Conservation (phyloP, 495 filamentous ascomycete genomes). For the Penicillium ochrochloron region DNA sequence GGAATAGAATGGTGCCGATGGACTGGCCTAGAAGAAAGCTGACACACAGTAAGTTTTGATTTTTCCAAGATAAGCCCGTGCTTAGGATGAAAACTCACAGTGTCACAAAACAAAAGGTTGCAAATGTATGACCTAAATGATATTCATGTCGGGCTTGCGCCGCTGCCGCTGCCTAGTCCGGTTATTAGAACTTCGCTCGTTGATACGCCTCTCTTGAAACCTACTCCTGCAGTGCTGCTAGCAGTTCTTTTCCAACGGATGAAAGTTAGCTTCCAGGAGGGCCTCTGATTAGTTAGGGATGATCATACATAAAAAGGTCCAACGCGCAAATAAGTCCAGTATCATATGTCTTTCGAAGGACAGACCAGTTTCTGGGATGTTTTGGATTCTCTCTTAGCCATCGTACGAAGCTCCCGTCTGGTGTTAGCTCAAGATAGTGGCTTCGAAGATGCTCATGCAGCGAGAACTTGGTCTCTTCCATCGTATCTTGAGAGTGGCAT, state of each 20-base stretch:
- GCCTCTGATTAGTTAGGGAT: not conserved
- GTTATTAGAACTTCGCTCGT: not conserved
- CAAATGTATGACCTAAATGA: constrained; percentile 30
- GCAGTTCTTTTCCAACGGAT: constrained; percentile 35
- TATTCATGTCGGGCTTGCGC: constrained; percentile 40
- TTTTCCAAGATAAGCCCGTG: not conserved
- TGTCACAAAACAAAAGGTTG: constrained; percentile 48
- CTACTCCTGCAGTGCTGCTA: constrained; percentile 47
- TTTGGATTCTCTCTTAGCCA: constrained; percentile 42
- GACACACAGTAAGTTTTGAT: not conserved
- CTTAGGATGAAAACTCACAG: constrained; percentile 26
- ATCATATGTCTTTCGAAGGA: constrained; percentile 41
- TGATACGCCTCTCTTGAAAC: constrained; percentile 15
- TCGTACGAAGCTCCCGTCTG: constrained; percentile 42
- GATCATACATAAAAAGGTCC: constrained; percentile 49
- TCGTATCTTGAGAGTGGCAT: constrained; percentile 9
- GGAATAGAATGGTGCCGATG: constrained; percentile 53
- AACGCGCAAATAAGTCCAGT: constrained; percentile 41
- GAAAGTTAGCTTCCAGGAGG: constrained; percentile 1
- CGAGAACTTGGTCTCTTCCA: constrained; percentile 25
- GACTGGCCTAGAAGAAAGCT: constrained; percentile 58
- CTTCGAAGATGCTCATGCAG: constrained; percentile 25
- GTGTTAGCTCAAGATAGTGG: constrained; percentile 37
- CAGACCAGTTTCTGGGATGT: constrained; percentile 49
- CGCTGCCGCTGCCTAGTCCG: constrained; percentile 40